These are phyloP conservation scores for Fragaria nilgerrensis DNA, from an alignment of 306 rosid species.

Conservation along the genomic window DNA sequence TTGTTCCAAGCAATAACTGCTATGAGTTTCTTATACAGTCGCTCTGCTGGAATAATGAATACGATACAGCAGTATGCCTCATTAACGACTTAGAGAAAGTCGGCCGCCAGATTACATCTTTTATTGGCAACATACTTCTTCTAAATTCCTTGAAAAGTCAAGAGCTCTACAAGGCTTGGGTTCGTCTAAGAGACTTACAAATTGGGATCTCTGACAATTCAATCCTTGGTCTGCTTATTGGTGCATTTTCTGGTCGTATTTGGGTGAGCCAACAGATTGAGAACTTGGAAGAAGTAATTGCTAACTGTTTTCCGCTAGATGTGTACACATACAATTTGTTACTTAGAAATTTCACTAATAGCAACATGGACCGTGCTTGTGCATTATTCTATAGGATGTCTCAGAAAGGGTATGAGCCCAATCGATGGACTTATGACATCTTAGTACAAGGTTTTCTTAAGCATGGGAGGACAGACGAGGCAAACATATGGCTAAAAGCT, in stretches of 20 bases:
- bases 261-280: constrained; percentile 30
- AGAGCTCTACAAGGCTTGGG: constrained; percentile 47
- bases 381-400: constrained; percentile 50
- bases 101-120: constrained; percentile 67
- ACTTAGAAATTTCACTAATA: constrained; percentile 41
- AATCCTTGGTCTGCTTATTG: constrained; percentile 50
- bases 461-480: constrained; percentile 56
- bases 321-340: constrained; percentile 66
- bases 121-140: constrained; percentile 65
- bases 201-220: constrained; percentile 38
- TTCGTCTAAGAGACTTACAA: constrained; percentile 37
- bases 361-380: constrained; percentile 49
- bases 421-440: constrained; percentile 57
- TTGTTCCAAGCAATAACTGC: constrained; percentile 55
- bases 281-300: constrained; percentile 55
- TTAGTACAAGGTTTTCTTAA: constrained; percentile 50
- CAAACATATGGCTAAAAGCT: constrained; percentile 44
- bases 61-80: constrained; percentile 45
- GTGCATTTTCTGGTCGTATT: constrained; percentile 58
- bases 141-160: constrained; percentile 49
- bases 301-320: constrained; percentile 62
- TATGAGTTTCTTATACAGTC: constrained; percentile 53
- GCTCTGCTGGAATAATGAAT: constrained; percentile 43
- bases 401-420: constrained; percentile 59
- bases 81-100: constrained; percentile 48